A percentile compares a stretch with the other conserved stretches of the same genome.
phyloP scores from a whole-genome alignment of 352 stramenopile species.

The Nothophytophthora sp. region DNA sequence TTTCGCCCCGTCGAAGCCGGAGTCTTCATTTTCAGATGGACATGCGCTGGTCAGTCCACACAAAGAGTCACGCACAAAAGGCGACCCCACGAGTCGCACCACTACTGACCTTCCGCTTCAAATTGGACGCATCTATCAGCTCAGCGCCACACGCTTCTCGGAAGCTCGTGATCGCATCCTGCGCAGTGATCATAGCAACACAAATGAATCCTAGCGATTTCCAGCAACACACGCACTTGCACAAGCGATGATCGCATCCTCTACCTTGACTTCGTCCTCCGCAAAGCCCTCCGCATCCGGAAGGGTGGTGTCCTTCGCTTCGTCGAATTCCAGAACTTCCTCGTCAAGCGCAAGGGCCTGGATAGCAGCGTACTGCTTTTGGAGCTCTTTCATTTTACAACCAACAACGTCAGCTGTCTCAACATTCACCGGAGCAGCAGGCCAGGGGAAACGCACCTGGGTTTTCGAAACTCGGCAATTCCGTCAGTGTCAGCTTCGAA shows the following conservation, averaged over 20 bases:
- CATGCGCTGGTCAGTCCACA: no score
- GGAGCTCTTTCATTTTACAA: constrained; percentile 49
- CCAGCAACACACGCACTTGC: background rate
- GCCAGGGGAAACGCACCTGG: constrained; percentile 37
- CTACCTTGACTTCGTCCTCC: constrained; percentile 67
- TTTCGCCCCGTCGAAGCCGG: constrained; percentile 22
- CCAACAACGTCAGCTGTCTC: constrained; percentile 1
- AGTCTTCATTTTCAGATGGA: constrained; percentile 27
- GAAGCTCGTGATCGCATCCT: constrained; percentile 54
- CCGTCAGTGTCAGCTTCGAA: constrained; percentile 64
- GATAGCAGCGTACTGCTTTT: constrained; percentile 84
- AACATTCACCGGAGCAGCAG: background rate
- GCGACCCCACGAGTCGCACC: background rate
- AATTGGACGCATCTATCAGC: constrained; percentile 42
- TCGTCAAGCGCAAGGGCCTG: constrained; percentile 78
- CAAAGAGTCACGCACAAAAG: background rate
- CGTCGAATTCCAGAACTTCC: constrained; percentile 75
- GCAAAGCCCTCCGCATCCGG: constrained; percentile 73
- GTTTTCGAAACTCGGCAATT: constrained; percentile 83
- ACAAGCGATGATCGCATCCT: background rate
- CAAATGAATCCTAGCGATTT: background rate
- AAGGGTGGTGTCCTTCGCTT: constrained; percentile 74
- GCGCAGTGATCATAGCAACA: background rate
- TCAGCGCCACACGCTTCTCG: constrained; percentile 51
- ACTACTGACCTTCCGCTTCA: constrained; percentile 53